Percentiles rank a stretch among this genome's conserved stretches.
These are phyloP conservation scores for Coemansia interrupta DNA, from an alignment of 192 early-diverging fungal genomes.

Conservation along the genomic window DNA sequence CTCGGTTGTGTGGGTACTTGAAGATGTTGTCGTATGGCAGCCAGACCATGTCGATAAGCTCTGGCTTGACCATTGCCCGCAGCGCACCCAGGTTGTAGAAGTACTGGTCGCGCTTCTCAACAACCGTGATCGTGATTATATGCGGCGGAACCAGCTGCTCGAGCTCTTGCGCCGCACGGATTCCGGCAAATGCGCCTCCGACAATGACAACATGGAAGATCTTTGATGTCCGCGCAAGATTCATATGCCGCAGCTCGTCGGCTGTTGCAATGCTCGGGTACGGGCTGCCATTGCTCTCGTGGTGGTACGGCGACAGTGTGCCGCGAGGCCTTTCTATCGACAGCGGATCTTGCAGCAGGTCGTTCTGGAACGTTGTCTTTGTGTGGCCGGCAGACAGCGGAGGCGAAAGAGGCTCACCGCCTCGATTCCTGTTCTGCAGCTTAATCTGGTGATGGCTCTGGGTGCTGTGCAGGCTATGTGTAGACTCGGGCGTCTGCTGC, in stretches of 20 bases:
- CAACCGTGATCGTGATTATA: constrained; percentile 47
- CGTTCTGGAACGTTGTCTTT: constrained; percentile 7
- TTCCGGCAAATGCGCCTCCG: constrained; percentile 52
- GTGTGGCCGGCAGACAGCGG: constrained; percentile 5
- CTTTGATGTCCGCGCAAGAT: constrained; percentile 50
- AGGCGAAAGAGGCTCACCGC: neutral
- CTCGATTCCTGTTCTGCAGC: neutral
- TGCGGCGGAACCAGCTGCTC: constrained; percentile 31
- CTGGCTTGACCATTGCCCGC: constrained; percentile 45
- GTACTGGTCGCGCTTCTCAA: constrained; percentile 52
- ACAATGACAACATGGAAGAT: constrained; percentile 54
- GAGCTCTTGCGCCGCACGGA: constrained; percentile 51
- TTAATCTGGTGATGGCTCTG: neutral
- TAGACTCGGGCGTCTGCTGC: neutral
- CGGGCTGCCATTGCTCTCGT: neutral
- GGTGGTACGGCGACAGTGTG: neutral
- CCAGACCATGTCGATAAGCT: constrained; percentile 49
- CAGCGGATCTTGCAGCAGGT: neutral
- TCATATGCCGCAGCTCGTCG: constrained; percentile 25
- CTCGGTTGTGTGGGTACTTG: constrained; percentile 37
- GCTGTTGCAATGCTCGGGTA: constrained; percentile 14
- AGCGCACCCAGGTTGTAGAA: constrained; percentile 51
- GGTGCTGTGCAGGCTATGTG: neutral
- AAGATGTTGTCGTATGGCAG: constrained; percentile 49
- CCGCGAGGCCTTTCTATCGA: neutral